Evolutionary conservation across 768 basidiomycete genomes (phyloP).

Genomic region (Aureoboletus auriporus): DNA sequence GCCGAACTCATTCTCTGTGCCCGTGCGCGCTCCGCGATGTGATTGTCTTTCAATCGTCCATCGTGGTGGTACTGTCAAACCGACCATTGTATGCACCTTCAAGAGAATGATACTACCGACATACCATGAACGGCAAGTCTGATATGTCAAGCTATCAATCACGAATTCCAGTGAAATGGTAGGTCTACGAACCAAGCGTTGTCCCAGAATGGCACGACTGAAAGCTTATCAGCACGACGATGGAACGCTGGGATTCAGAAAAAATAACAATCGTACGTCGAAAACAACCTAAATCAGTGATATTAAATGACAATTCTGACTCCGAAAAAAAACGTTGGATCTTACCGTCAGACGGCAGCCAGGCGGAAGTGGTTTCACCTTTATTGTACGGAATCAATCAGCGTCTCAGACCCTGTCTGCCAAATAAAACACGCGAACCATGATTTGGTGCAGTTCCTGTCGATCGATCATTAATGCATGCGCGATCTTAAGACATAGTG

Average conservation of each 20-base stretch:
- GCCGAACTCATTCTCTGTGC: constrained; percentile 55
- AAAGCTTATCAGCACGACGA: not conserved
- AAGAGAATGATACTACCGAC: not conserved
- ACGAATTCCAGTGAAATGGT: not conserved
- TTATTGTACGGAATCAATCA: constrained; percentile 1
- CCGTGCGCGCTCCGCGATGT: constrained; percentile 32
- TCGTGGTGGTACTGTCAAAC: constrained; percentile 52
- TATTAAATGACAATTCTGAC: not conserved
- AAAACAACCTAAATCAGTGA: constrained; percentile 35
- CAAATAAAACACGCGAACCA: constrained; percentile 25
- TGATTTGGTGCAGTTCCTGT: constrained; percentile 40
- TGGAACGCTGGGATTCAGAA: not conserved
- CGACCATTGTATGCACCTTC: not conserved
- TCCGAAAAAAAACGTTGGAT: not conserved
- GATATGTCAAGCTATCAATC: not conserved
- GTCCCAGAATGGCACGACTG: constrained; percentile 50
- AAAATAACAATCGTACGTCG: constrained; percentile 39
- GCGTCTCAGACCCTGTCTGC: not conserved
- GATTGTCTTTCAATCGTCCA: constrained; percentile 47
- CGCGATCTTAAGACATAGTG: not conserved
- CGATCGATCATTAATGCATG: not conserved
- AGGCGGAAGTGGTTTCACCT: constrained; percentile 52
- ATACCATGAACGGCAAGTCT: constrained; percentile 29
- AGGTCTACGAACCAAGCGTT: constrained; percentile 35
- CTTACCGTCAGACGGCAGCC: constrained; percentile 64